phyloP scores from a whole-genome alignment of 768 basidiomycete genomes.

The Hortiboletus campestris region DNA sequence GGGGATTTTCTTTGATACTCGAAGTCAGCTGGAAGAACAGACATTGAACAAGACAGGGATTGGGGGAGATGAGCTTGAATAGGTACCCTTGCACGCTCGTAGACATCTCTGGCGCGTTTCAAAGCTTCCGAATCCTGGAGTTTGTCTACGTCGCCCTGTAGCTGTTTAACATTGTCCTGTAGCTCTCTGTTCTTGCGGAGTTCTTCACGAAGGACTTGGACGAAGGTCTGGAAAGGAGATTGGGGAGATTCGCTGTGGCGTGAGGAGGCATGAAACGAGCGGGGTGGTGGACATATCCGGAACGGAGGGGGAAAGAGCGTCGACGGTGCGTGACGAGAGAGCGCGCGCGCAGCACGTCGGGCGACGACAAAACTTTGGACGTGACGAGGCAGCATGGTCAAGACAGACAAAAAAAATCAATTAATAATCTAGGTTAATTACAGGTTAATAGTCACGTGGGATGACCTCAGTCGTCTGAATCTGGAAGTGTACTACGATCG shows the following conservation, averaged over 20 bases:
- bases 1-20: slow-evolving; percentile 95
- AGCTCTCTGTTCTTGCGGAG: slow-evolving; percentile 90
- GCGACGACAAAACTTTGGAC: slow-evolving; percentile 38
- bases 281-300: slow-evolving; percentile 28
- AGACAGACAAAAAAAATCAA: slow-evolving; percentile 9
- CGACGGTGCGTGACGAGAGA: slow-evolving; percentile 11
- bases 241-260: slow-evolving; percentile 68
- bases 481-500: too few species aligned
- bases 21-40: slow-evolving; percentile 68
- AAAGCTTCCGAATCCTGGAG: slow-evolving; percentile 95
- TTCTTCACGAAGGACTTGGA: slow-evolving; percentile 91
- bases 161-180: slow-evolving; percentile 94
- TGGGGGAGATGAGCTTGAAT: slow-evolving; percentile 1
- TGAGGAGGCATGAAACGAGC: slow-evolving; percentile 66
- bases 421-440: background rate
- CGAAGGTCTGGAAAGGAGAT: slow-evolving; percentile 95
- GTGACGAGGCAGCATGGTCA: slow-evolving; percentile 48
- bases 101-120: slow-evolving; percentile 87
- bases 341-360: slow-evolving; percentile 26
- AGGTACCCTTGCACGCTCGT: slow-evolving; percentile 90
- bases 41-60: slow-evolving; percentile 1
- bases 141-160: slow-evolving; percentile 97
- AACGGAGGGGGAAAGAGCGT: slow-evolving; percentile 23
- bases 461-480: background rate
- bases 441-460: slow-evolving; percentile 7